Percentiles rank a stretch among this genome's conserved stretches.
Evolutionary conservation across 2,329 filamentous ascomycete genomes (phyloP).

Genomic region (Fusarium sarcochroum): DNA sequence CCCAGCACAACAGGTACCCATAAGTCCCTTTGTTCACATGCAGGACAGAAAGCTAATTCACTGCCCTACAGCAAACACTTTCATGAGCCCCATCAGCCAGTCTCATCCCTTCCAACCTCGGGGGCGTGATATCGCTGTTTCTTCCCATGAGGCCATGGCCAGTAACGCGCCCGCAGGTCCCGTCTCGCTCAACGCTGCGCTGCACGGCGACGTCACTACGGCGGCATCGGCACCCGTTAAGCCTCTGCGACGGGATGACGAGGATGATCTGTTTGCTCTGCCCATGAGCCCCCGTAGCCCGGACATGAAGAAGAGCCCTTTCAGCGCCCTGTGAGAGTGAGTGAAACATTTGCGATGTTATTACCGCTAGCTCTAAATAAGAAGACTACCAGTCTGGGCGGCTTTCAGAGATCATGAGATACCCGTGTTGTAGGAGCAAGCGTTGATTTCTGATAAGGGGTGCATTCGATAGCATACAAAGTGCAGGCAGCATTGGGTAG

Average conservation of each 20-base stretch:
- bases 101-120: slow-evolving; percentile 52
- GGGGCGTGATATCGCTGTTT: slow-evolving; percentile 54
- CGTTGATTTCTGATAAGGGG: slow-evolving; percentile 17
- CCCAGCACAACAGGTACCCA: slow-evolving; percentile 65
- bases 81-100: slow-evolving; percentile 53
- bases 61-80: slow-evolving; percentile 52
- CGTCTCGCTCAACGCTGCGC: slow-evolving; percentile 54
- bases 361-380: background rate
- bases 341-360: background rate
- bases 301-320: slow-evolving; percentile 87
- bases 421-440: slow-evolving; percentile 37
- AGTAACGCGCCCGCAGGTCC: slow-evolving; percentile 42
- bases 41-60: slow-evolving; percentile 37
- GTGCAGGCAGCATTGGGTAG: background rate
- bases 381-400: background rate
- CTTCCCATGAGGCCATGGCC: slow-evolving; percentile 54
- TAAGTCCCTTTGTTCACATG: slow-evolving; percentile 3
- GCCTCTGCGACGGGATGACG: slow-evolving; percentile 53
- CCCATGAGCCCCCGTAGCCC: slow-evolving; percentile 89
- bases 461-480: slow-evolving; percentile 1
- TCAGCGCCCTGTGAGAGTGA: slow-evolving; percentile 65
- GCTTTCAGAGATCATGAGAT: slow-evolving; percentile 23
- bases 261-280: slow-evolving; percentile 89
- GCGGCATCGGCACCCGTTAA: slow-evolving; percentile 37
- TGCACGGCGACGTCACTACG: slow-evolving; percentile 43